Conservation (phyloP, 2,329 filamentous ascomycete species). For the Hypomyces perniciosus region DNA sequence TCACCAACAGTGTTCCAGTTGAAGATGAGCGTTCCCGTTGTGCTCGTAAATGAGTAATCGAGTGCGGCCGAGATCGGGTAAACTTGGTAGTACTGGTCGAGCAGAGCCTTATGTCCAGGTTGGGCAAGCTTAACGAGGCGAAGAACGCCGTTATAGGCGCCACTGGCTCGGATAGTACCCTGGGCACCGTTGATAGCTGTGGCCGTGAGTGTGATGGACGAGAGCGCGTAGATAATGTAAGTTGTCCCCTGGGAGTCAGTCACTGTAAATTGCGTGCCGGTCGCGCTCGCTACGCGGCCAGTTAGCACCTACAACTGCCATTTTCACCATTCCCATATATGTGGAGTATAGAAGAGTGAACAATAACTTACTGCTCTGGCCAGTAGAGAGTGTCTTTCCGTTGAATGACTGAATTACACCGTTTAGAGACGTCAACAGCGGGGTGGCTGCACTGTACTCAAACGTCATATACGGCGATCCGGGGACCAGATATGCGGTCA, state of each 20-base stretch:
- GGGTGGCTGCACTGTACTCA: constrained; percentile 16
- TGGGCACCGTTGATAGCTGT: constrained; percentile 11
- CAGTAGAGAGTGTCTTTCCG: constrained; percentile 15
- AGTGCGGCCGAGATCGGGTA: constrained; percentile 16
- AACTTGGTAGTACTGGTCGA: constrained; percentile 18
- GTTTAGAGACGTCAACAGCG: constrained; percentile 15
- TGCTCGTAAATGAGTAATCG: constrained; percentile 18
- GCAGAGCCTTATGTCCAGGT: constrained; percentile 16
- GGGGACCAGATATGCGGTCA: constrained; percentile 18
- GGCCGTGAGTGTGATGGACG: constrained; percentile 17
- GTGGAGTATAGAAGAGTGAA: neutral
- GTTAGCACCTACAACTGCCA: neutral
- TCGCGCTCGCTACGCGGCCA: constrained; percentile 11
- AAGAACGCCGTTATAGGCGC: constrained; percentile 16
- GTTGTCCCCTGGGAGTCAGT: constrained; percentile 16
- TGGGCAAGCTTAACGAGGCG: constrained; percentile 19
- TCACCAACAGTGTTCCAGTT: constrained; percentile 17
- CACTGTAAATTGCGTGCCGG: constrained; percentile 19
- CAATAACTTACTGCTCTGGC: constrained; percentile 14
- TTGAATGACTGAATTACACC: constrained; percentile 19
- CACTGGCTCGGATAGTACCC: constrained; percentile 16
- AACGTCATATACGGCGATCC: constrained; percentile 21
- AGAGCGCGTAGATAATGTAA: constrained; percentile 20
- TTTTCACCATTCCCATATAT: neutral
- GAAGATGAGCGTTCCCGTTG: constrained; percentile 18